Base-by-base conservation (phyloP, 441 rosid genomes). In the Populus hybrid region DNA sequence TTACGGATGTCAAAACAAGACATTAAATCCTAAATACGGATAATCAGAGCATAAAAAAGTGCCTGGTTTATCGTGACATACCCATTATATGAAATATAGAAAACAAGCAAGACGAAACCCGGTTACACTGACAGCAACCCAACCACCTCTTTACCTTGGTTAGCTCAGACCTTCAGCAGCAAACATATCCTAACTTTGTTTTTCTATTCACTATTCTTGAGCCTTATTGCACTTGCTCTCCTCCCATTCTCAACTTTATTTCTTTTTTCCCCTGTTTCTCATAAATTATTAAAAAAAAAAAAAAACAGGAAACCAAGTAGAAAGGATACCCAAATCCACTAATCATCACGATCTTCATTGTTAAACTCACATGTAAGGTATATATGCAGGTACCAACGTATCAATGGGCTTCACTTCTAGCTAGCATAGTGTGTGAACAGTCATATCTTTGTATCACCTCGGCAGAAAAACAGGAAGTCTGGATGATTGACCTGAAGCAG, bases 401-500 rank as follows among this genome's bases (percentile, higher is more conserved):
- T 75, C 50, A 23, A 28, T 46, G 74, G 53, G 66, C 75, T 72
- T 81, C 64, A 50, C 64, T 75, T 80, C 67, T 59, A 30, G 76
- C 35, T 36, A 69, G 76, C 61, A 79, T n/a, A 78, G 70, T 77
- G 81, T 35, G 5, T 65, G 76, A 69, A 32, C 12, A 40, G 67
- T 65, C 26, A 70, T 69, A 40, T 70, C 18, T 57, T 70, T 64
- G 26, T 67, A 81, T 84, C 84, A 85, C 76, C 84, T 84, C 88
- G 81, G 83, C 83, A 79, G 88, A 93, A 93, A 82, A 91, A 91
- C 76, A 82, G 23, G 87, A 90, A 93, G 79, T 93, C 96, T 42
- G 98, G 98, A 71, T 93, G 96, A 84, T 78, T 84, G 76, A 89
- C 96, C 67, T 86, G 74, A 80, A 35, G 86, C 69, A 24, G 67